Evolutionary conservation across 73 alveolate species (phyloP), one percentile per base, ranked within the genome.

Genomic region (Loxodes magnus): DNA sequence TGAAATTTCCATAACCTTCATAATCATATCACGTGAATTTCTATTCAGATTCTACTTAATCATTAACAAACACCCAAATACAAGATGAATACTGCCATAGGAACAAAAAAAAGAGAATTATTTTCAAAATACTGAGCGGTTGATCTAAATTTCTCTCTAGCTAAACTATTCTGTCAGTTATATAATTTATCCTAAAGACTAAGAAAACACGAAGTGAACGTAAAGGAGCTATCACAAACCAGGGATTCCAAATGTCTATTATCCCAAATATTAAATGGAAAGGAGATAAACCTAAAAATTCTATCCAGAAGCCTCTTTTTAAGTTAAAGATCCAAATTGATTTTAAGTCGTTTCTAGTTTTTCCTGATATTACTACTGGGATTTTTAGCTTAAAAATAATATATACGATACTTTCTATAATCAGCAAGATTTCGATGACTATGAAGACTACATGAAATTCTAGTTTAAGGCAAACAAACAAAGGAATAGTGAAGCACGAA

Each of bases 71-170:
- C 43, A 41, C 51, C 83, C 82, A 75, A 10, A 34, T 15, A 48
- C 89, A 75, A 15, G 75, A 41, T 2, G 62, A 24, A 73, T 73
- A 75, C 27, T 68, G 89, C 62, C 72, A 46, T 4, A 75, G 43
- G 26, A 68, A 5, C 36, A 14, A 56, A 0, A 56, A 33, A 27
- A 67, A 46, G 17, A 75, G 27, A 1, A 42, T 10, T 2, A 76
- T 43, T 46, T 60, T 75, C 0, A 59, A 24, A 2, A 68, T 19
- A 3, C 51, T 20, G 51, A 68, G 42, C 27, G 56, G 10, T 3
- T 50, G 9, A 23, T 29, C 14, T 26, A 24, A 15, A 7, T 42
- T 35, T 29, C 59, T 75, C 4, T 46, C 17, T 27, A 37, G 37
- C 20, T 53, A 28, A 30, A 58, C 78, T 9, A 68, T 31, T 35